phyloP scores from a whole-genome alignment of 208 protist genomes.

The Acanthamoeba culbertsoni region DNA sequence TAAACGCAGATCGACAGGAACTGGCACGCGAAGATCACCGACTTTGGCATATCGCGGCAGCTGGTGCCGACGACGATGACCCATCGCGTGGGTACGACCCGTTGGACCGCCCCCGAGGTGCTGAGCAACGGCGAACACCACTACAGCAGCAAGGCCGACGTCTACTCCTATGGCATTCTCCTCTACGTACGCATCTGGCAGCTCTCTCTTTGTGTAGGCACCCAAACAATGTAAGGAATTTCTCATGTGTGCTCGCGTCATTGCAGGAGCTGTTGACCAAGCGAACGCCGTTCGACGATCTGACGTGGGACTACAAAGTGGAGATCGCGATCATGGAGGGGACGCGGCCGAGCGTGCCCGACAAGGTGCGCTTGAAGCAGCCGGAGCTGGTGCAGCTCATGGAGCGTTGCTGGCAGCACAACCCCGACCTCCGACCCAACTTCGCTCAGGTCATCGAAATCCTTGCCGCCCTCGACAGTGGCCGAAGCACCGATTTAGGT shows the following conservation, averaged over 20 bases:
- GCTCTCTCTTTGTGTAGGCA: neutral
- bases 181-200: neutral
- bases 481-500: neutral
- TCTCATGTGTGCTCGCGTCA: neutral
- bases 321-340: constrained; percentile 24
- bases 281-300: neutral
- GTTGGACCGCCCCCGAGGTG: constrained; percentile 25
- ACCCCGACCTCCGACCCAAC: constrained; percentile 1
- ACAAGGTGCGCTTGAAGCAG: neutral
- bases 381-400: constrained; percentile 10
- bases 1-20: neutral
- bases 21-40: constrained; percentile 36
- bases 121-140: neutral
- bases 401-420: neutral
- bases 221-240: neutral
- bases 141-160: constrained; percentile 40
- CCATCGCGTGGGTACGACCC: neutral
- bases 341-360: neutral
- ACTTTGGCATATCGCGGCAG: constrained; percentile 17
- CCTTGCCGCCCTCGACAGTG: neutral
- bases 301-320: constrained; percentile 14
- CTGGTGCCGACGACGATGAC: constrained; percentile 28
- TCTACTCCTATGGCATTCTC: constrained; percentile 47
- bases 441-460: constrained; percentile 20
- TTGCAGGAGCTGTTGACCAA: neutral